phyloP scores from a whole-genome alignment of 2,329 filamentous ascomycete species.

The Aphanoascus verrucosus region DNA sequence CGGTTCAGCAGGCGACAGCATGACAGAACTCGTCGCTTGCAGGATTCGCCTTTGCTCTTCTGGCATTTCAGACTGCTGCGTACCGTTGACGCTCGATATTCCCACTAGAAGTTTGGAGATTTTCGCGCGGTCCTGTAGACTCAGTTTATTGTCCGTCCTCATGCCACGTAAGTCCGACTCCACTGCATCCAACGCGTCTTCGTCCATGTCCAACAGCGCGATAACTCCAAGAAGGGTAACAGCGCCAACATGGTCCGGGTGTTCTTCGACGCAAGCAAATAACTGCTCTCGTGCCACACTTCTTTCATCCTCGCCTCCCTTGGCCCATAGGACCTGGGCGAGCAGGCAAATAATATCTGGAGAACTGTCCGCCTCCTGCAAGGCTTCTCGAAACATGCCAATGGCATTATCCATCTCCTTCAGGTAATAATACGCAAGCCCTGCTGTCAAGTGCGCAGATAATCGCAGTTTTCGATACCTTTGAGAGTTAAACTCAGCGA shows the following conservation, averaged over 20 bases:
- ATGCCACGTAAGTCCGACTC: slow-evolving; percentile 63
- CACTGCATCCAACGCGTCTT: slow-evolving; percentile 70
- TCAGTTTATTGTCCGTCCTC: slow-evolving; percentile 55
- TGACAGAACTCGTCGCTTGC: slow-evolving; percentile 64
- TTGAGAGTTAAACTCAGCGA: slow-evolving; percentile 51
- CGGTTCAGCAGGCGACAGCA: slow-evolving; percentile 68
- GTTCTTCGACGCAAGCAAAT: slow-evolving; percentile 64
- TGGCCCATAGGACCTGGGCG: slow-evolving; percentile 87
- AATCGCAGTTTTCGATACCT: slow-evolving; percentile 61
- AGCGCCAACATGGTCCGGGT: slow-evolving; percentile 66
- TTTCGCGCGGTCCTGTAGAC: slow-evolving; percentile 52
- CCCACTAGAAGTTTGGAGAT: slow-evolving; percentile 67
- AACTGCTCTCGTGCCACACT: slow-evolving; percentile 67
- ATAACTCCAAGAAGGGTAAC: slow-evolving; percentile 75
- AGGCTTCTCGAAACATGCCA: slow-evolving; percentile 65
- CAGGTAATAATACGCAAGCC: slow-evolving; percentile 67
- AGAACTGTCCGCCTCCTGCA: slow-evolving; percentile 63
- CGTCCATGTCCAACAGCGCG: slow-evolving; percentile 67
- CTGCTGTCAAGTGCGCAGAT: slow-evolving; percentile 75
- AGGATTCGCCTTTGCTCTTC: slow-evolving; percentile 44
- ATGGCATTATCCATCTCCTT: slow-evolving; percentile 59
- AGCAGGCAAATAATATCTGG: slow-evolving; percentile 80
- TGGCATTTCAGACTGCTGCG: slow-evolving; percentile 20
- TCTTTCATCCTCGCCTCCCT: slow-evolving; percentile 62
- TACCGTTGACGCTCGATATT: slow-evolving; percentile 48